Base-by-base conservation (phyloP, 2,329 filamentous ascomycete species). In the Chrysosporium keratinophilum region DNA sequence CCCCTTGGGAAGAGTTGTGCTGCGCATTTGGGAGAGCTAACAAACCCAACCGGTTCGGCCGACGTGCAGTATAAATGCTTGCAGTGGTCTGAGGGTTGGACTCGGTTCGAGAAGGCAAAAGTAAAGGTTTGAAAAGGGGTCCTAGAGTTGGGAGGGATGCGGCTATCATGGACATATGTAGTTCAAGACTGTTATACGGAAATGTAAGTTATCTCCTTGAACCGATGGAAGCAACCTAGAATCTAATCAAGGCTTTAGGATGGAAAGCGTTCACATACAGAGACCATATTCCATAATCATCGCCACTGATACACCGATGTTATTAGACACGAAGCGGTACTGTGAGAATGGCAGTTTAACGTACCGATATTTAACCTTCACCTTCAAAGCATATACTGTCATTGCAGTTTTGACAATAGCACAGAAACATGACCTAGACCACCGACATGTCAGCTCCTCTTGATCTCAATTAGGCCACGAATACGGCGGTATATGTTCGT, bases 131-230 rank as follows among this genome's bases (percentile, higher is more conserved):
- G 17, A 71, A 63, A 5, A 72, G 61, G 1, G 70, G 69, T 44
- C 69, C 70, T 17, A 74, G 60, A 1, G 68, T 65, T 5, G 71
- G 69, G 7, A 71, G 64, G 40, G 69, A 72, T 37, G 66, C 68
- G 1, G 71, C 70, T 23, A 71, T 64, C 39, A 73, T 71, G 10
- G 69, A 69, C 10, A 72, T 59, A 47, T 69, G 69, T 48, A 72
- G 62, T 58, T 74, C 70, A 52, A 74, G 63, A 17, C 71, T 74
- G 20, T 15, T 23, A 6, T 14, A 17, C n/a, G 7, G 15, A 9
- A 58, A 19, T 33, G n/a, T 50, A 19, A 40, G 56, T 28, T 35
- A 33, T 49, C 33, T 35, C 33, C 2, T 35, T 43, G 17, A 19
- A 9, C 1, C n/a, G 9, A 41, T 41, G 12, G 14, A 40, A 31